Conservation (phyloP, 352 stramenopile species). For the Globisporangium emineosum region DNA sequence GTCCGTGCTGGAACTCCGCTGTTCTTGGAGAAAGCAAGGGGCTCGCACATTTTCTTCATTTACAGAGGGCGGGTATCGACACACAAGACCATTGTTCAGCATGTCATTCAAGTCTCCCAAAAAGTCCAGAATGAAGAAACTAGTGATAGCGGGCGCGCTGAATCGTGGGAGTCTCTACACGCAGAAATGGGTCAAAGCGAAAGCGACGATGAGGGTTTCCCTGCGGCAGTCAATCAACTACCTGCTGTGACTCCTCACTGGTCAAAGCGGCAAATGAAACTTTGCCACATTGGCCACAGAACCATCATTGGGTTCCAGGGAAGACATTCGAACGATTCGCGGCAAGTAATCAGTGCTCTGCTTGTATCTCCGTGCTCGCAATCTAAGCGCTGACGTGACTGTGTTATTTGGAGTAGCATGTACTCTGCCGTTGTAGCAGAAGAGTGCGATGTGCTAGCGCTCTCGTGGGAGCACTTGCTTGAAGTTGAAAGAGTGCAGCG, state of each 20-base stretch:
- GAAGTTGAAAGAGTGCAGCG: constrained; percentile 29
- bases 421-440: constrained; percentile 25
- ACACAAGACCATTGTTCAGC: constrained; percentile 28
- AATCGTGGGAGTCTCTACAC: constrained; percentile 8
- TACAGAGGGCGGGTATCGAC: constrained; percentile 20
- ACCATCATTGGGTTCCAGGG: constrained; percentile 15
- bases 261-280: constrained; percentile 11
- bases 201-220: not conserved
- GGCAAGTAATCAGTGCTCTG: constrained; percentile 2
- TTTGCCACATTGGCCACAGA: constrained; percentile 8
- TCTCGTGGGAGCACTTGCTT: constrained; percentile 33
- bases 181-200: not conserved
- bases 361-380: not conserved
- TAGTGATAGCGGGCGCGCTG: not conserved
- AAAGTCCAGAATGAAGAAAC: not conserved
- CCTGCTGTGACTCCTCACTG: not conserved
- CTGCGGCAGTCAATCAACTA: not conserved
- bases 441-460: constrained; percentile 23
- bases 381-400: not conserved
- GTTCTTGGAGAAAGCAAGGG: constrained; percentile 26
- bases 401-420: constrained; percentile 10
- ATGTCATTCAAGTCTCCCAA: not conserved
- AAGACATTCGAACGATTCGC: not conserved
- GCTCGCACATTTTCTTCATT: constrained; percentile 27
- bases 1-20: constrained; percentile 26